Conservation (phyloP, 805 yeast species). For the Danielia reshetovae region DNA sequence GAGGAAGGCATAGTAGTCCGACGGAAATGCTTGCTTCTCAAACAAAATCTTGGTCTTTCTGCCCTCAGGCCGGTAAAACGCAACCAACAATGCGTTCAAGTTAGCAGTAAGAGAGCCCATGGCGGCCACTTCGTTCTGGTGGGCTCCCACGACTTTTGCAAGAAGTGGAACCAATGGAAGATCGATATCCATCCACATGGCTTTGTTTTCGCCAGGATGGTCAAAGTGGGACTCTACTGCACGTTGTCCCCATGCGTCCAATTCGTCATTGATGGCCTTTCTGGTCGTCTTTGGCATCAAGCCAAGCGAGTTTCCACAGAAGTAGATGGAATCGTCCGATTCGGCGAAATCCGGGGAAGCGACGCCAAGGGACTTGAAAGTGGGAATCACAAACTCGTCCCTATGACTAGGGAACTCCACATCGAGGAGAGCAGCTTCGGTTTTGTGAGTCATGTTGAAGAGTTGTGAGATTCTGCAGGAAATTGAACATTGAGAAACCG, state of each 20-base stretch:
- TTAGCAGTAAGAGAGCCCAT: slow-evolving; percentile 86
- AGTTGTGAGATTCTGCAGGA: neutral
- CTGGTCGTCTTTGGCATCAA: slow-evolving; percentile 71
- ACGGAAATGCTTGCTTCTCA: slow-evolving; percentile 87
- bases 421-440: slow-evolving; percentile 30
- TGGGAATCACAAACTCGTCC: slow-evolving; percentile 61
- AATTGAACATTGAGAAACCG: too few species aligned
- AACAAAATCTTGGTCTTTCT: slow-evolving; percentile 65
- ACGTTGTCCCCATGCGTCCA: slow-evolving; percentile 75
- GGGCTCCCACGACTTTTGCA: slow-evolving; percentile 75
- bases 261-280: slow-evolving; percentile 56
- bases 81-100: slow-evolving; percentile 65
- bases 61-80: slow-evolving; percentile 69
- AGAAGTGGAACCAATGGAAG: slow-evolving; percentile 66
- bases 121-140: slow-evolving; percentile 71
- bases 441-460: neutral
- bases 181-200: slow-evolving; percentile 84
- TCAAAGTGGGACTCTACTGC: slow-evolving; percentile 85
- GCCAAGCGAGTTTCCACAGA: slow-evolving; percentile 95
- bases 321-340: slow-evolving; percentile 43
- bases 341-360: slow-evolving; percentile 8
- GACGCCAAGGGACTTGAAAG: slow-evolving; percentile 57
- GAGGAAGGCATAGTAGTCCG: slow-evolving; percentile 82
- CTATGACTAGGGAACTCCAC: slow-evolving; percentile 32
- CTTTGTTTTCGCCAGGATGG: slow-evolving; percentile 53